Conservation (phyloP, 805 yeast species). For the Sungouiozyma ichnusensis region DNA sequence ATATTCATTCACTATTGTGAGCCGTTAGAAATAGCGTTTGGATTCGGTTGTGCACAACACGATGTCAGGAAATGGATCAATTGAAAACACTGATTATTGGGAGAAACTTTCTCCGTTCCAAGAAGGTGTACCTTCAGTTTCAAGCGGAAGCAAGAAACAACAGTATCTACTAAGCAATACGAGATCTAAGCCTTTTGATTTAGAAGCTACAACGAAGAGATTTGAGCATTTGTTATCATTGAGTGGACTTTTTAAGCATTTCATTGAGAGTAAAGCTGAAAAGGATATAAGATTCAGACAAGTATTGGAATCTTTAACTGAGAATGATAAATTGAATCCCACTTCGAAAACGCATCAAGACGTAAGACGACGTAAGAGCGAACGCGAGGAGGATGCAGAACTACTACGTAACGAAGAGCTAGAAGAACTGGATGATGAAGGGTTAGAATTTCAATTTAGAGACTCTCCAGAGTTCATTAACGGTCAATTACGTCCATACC, state of each 20-base stretch:
- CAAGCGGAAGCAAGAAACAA: constrained; percentile 15
- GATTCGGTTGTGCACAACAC: neutral
- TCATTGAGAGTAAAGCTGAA: constrained; percentile 52
- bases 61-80: neutral
- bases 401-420: constrained; percentile 46
- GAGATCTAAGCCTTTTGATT: constrained; percentile 33
- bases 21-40: no score
- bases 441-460: constrained; percentile 41
- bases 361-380: constrained; percentile 54
- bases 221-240: constrained; percentile 57
- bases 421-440: constrained; percentile 13
- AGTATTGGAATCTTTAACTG: constrained; percentile 36
- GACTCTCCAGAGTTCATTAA: constrained; percentile 71
- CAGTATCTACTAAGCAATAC: constrained; percentile 20
- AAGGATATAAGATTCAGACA: constrained; percentile 47
- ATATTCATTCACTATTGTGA: no score
- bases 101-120: constrained; percentile 6
- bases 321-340: constrained; percentile 9
- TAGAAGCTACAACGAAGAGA: constrained; percentile 51
- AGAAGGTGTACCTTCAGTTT: constrained; percentile 5
- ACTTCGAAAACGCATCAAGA: constrained; percentile 7
- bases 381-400: constrained; percentile 71
- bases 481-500: constrained; percentile 62
- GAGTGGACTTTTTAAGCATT: constrained; percentile 58
- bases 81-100: constrained; percentile 14